phyloP scores from a whole-genome alignment of 352 stramenopile species.

The Pythium sukuiense region DNA sequence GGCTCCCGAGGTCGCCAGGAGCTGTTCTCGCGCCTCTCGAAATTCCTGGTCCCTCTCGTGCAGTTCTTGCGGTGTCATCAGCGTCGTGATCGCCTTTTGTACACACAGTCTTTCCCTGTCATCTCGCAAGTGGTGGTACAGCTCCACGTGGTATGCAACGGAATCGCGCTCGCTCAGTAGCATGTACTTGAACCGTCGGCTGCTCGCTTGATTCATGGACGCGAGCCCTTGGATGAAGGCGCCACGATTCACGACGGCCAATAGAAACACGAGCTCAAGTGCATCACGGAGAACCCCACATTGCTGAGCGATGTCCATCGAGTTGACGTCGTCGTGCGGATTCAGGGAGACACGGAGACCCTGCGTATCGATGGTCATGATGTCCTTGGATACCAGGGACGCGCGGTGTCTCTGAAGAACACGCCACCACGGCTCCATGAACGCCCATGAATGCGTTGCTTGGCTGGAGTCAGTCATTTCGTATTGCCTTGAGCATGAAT shows the following conservation, averaged over 20 bases:
- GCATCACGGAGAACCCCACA: neutral
- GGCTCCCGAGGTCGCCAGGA: neutral
- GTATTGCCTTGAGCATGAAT: no score
- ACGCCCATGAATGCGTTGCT: no score
- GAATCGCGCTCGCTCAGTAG: neutral
- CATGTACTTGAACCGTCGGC: neutral
- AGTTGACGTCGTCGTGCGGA: no score
- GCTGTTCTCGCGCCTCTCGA: neutral
- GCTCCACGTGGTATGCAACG: neutral
- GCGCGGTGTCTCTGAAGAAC: no score
- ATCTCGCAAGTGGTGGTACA: neutral
- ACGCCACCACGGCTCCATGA: no score
- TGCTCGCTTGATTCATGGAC: neutral
- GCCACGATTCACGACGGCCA: neutral
- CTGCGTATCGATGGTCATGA: no score
- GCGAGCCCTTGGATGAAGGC: neutral
- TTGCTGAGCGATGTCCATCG: neutral
- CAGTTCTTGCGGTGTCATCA: neutral
- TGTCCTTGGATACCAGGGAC: no score
- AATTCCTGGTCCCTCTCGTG: neutral
- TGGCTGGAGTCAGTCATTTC: no score
- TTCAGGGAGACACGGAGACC: no score
- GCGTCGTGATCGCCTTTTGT: neutral
- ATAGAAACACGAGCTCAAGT: neutral
- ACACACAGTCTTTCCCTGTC: neutral